These are phyloP conservation scores for Colletotrichum coccodes DNA, from an alignment of 2,329 filamentous ascomycete species.

Conservation along the genomic window DNA sequence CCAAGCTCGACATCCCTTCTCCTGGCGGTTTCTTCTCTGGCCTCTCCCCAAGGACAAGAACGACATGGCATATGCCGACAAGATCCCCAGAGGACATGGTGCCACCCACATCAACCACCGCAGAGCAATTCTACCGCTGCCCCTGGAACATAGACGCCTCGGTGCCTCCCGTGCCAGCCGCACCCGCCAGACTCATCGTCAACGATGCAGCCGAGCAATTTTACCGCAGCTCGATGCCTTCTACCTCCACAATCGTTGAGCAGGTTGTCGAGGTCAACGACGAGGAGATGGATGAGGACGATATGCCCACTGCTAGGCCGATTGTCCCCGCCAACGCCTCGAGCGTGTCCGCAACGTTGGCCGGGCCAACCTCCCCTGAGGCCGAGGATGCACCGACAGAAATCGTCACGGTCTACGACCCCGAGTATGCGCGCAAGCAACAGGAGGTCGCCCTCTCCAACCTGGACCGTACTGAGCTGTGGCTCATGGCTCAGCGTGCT, in stretches of 20 bases:
- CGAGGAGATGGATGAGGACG: slow-evolving; percentile 62
- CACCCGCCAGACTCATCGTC: slow-evolving; percentile 36
- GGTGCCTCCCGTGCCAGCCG: slow-evolving; percentile 43
- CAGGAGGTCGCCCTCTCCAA: slow-evolving; percentile 77
- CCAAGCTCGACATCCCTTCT: slow-evolving; percentile 87
- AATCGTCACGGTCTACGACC: slow-evolving; percentile 77
- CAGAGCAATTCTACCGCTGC: slow-evolving; percentile 88
- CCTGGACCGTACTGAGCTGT: slow-evolving; percentile 84
- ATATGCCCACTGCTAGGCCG: slow-evolving; percentile 75
- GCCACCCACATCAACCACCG: slow-evolving; percentile 87
- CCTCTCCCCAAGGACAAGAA: slow-evolving; percentile 77
- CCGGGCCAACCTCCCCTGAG: slow-evolving; percentile 52
- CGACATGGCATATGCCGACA: slow-evolving; percentile 80
- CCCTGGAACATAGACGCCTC: slow-evolving; percentile 73
- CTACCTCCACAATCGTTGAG: slow-evolving; percentile 64
- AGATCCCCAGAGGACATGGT: slow-evolving; percentile 62
- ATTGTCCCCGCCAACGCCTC: slow-evolving; percentile 39
- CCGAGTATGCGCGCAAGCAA: slow-evolving; percentile 79
- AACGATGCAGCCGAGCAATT: slow-evolving; percentile 50
- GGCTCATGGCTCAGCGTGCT: slow-evolving; percentile 84
- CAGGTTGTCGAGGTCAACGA: slow-evolving; percentile 71
- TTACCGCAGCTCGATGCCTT: slow-evolving; percentile 48
- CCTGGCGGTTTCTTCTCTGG: slow-evolving; percentile 93
- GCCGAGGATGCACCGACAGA: slow-evolving; percentile 70
- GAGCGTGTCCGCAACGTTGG: slow-evolving; percentile 43